phyloP scores from a whole-genome alignment of 2,329 filamentous ascomycete genomes.

The Pseudocercospora vitis region DNA sequence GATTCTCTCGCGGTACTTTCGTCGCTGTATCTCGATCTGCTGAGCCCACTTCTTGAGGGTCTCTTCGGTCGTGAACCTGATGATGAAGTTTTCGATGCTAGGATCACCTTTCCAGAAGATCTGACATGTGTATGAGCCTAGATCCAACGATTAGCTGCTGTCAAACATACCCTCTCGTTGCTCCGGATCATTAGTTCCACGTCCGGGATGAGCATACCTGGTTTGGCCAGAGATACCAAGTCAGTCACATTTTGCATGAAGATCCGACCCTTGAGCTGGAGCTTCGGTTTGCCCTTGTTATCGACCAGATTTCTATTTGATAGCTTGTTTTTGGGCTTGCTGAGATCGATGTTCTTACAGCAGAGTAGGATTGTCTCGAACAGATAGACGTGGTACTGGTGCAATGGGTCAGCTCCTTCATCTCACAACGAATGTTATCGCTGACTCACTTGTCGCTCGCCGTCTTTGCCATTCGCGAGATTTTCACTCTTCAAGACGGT shows the following conservation, averaged over 20 bases:
- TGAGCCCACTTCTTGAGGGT: slow-evolving; percentile 88
- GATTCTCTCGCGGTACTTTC: slow-evolving; percentile 51
- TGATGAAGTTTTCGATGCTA: slow-evolving; percentile 92
- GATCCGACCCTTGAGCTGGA: slow-evolving; percentile 94
- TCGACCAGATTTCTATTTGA: slow-evolving; percentile 72
- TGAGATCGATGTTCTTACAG: slow-evolving; percentile 89
- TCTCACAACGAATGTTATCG: background rate
- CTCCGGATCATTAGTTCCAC: slow-evolving; percentile 23
- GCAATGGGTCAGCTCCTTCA: background rate
- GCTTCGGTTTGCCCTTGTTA: slow-evolving; percentile 69
- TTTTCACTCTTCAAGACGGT: slow-evolving; percentile 71
- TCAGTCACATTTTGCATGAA: slow-evolving; percentile 99
- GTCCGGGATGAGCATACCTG: slow-evolving; percentile 60
- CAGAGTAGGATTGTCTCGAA: slow-evolving; percentile 94
- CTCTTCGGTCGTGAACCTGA: slow-evolving; percentile 89
- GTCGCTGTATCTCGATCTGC: slow-evolving; percentile 73
- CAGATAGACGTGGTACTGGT: slow-evolving; percentile 91
- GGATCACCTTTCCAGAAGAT: slow-evolving; percentile 99
- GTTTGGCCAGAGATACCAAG: slow-evolving; percentile 81
- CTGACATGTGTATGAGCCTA: slow-evolving; percentile 90
- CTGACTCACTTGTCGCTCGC: slow-evolving; percentile 76
- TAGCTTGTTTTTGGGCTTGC: slow-evolving; percentile 71
- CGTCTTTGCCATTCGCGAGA: slow-evolving; percentile 64
- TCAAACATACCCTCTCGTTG: slow-evolving; percentile 32
- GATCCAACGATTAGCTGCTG: slow-evolving; percentile 25